These are phyloP conservation scores for Ogataea degrootiae DNA, from an alignment of 805 yeast species.

Conservation along the genomic window DNA sequence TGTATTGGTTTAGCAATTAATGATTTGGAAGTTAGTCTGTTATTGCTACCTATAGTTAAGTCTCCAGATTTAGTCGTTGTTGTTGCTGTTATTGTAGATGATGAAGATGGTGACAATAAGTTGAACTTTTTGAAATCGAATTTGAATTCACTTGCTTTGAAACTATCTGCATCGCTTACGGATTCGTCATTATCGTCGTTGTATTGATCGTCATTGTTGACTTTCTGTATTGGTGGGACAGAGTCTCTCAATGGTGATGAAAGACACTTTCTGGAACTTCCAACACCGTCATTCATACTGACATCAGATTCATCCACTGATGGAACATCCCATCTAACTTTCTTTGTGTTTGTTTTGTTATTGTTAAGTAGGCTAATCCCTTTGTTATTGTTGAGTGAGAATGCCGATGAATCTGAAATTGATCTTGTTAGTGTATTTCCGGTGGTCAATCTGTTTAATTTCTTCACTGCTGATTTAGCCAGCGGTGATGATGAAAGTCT, in stretches of 20 bases:
- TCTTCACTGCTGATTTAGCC: slow-evolving; percentile 13
- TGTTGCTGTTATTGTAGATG: no score
- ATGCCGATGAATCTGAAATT: slow-evolving; percentile 1
- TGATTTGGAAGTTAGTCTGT: no score
- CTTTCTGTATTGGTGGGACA: background rate
- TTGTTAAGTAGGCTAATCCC: no score
- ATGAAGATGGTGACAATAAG: background rate
- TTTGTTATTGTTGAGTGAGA: slow-evolving; percentile 12
- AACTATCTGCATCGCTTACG: background rate
- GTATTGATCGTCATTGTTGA: background rate
- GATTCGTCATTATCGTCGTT: background rate
- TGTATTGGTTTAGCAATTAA: no score
- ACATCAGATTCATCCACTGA: slow-evolving; percentile 16
- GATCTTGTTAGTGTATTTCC: slow-evolving; percentile 4
- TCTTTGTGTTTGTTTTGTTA: slow-evolving; percentile 24
- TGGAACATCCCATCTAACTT: slow-evolving; percentile 44
- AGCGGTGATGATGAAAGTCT: slow-evolving; percentile 24
- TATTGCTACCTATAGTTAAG: no score
- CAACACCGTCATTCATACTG: slow-evolving; percentile 11
- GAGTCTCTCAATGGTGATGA: slow-evolving; percentile 6
- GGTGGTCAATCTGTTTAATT: slow-evolving; percentile 12
- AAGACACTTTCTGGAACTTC: slow-evolving; percentile 2
- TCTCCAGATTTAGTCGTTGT: no score
- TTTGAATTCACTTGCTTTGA: slow-evolving; percentile 2
- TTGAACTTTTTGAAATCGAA: slow-evolving; percentile 3